Evolutionary conservation across 2,329 filamentous ascomycete species (phyloP), one percentile per base, ranked within the genome.

Genomic region (Penicillium expansum): DNA sequence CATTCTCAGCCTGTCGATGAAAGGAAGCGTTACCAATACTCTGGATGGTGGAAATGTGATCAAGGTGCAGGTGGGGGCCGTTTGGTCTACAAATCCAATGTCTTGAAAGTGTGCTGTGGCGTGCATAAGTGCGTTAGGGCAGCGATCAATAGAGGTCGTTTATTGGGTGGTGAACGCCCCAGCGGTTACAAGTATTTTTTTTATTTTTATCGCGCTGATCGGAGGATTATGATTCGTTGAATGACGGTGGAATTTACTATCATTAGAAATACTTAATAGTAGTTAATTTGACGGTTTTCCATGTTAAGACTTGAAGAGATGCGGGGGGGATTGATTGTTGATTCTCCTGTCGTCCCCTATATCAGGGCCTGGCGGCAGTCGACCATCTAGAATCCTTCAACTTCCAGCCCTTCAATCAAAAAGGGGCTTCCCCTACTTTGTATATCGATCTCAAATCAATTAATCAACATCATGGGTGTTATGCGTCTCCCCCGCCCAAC

Each of bases 401-500:
- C 30, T 42, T 29, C 44, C 29, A 27, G 16, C 45, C 30, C 42
- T 50, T 35, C 49, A 55, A 43, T 27, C 4, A 44, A 55, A 32
- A 44, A 45, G 32, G 44, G 53, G 33, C 9, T 29, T 48, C 51
- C 37, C 32, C 47, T 29, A 16, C 7, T 41, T 41, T 22, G 38
- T 16, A 37, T 30, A 33, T 33, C 24, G 30, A 32, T 11, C 16
- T 5, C 10, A 33, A 35, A 47, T 47, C 33, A 10, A 18, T 39
- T 18, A 11, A 22, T 9, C 51, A 45, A 47, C 57, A 67, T 24
- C 57, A 74, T 74, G 71, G 72, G 71, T 52, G 71, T 68, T 39
- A 68, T 74, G 35, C 70, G 71, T 55, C 61, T 74, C 8, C 68
- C 70, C 60, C 71, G 72, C 45, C 71, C 71, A 41, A 62, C 65